Evolutionary conservation across 1,284 basidiomycete genomes (phyloP), one percentile per base, ranked within the genome.

Genomic region (Ceratobasidium sp.): DNA sequence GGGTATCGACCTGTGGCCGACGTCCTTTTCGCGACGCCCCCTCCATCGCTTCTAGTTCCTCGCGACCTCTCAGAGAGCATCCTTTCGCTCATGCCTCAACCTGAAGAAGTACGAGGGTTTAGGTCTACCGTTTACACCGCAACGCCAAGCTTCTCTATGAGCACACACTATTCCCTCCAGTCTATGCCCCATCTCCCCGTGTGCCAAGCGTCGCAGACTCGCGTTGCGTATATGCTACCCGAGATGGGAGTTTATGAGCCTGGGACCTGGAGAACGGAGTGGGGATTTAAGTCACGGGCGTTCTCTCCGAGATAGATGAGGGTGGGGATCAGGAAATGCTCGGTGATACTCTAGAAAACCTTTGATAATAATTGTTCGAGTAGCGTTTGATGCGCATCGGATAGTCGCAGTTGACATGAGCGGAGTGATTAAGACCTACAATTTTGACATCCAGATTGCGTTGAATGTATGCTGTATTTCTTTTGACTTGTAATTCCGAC

Each of bases 261-360:
- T 95, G 93, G 93, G 93, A 95, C 84, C 86, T 95, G 18, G 93
- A 95, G 82, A 87, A 85, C 60, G 92, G 89, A 16, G 68, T 60
- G 5, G 78, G 71, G n/a, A 78, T 78, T 16, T 70, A 35, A n/a
- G 79, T 62, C 8, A 81, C 50, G 14, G 50, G 60, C 44, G 30
- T 66, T 18, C 8, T 57, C 12, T 27, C 35, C 16, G 44, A 27
- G 54, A 44, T 27, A 48, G 41, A 41, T 12, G n/a, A 33, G 16
- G 41, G 50, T 30, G 67, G 52, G 8, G 48, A 52, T 27, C 68
- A 44, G 14, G 38, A 55, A 12, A 41, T n/a, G 23, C 23, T 41
- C n/a, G 41, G 54, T 20, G 59, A 38, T 1, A 62, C n/a, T n/a
- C 35, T 20, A 30, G 10, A 18, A 55, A 35, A 10, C 50, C 73